Evolutionary conservation across 495 filamentous ascomycete genomes (phyloP).

Genomic region (Podospora pseudocomata): DNA sequence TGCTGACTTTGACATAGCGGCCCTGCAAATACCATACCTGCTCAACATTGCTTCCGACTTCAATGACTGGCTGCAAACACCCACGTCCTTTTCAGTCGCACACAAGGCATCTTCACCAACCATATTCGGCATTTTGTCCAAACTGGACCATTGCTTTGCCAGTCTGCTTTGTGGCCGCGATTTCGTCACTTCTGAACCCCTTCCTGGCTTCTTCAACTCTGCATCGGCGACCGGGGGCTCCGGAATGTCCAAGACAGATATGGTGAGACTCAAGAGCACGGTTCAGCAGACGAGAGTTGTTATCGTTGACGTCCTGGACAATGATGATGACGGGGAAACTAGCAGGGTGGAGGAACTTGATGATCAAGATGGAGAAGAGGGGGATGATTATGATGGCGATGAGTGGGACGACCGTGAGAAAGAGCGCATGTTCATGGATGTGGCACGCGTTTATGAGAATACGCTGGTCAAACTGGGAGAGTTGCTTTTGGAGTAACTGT

Average conservation of each 20-base stretch:
- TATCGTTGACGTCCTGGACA: slow-evolving; percentile 60
- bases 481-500: slow-evolving; percentile 33
- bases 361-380: slow-evolving; percentile 34
- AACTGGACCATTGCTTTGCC: slow-evolving; percentile 74
- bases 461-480: slow-evolving; percentile 70
- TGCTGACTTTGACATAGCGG: slow-evolving; percentile 47
- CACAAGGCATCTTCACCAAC: slow-evolving; percentile 41
- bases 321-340: slow-evolving; percentile 29
- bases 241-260: slow-evolving; percentile 65
- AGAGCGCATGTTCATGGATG: slow-evolving; percentile 56
- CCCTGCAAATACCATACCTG: slow-evolving; percentile 78
- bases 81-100: slow-evolving; percentile 48
- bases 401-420: slow-evolving; percentile 34
- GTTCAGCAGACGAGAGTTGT: slow-evolving; percentile 65
- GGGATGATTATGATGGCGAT: slow-evolving; percentile 14
- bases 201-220: slow-evolving; percentile 57
- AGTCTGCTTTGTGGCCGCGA: slow-evolving; percentile 66
- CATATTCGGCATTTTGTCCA: slow-evolving; percentile 65
- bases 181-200: slow-evolving; percentile 55
- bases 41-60: slow-evolving; percentile 70
- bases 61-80: slow-evolving; percentile 60
- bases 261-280: slow-evolving; percentile 74
- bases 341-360: slow-evolving; percentile 36
- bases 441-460: slow-evolving; percentile 71
- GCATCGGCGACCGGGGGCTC: slow-evolving; percentile 43